Evolutionary conservation across 1,284 basidiomycete species (phyloP).

Genomic region (Apiotrichum porosum): DNA sequence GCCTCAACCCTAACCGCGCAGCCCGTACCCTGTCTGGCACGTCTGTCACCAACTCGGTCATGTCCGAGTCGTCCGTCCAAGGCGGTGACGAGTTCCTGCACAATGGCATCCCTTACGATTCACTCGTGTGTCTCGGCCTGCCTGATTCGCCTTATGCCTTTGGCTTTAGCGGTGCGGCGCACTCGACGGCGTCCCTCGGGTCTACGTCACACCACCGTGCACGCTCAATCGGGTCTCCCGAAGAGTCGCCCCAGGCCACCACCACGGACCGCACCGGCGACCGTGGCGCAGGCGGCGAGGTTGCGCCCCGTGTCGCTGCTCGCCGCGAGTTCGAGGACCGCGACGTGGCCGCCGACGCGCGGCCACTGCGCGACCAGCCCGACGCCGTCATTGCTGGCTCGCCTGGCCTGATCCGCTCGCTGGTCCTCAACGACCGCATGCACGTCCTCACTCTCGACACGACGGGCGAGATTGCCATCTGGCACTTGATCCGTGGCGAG

Average conservation of each 20-base stretch:
- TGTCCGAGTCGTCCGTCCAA: conserved; percentile 27
- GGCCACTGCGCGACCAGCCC: conserved; percentile 59
- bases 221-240: not conserved
- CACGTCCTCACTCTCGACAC: conserved; percentile 91
- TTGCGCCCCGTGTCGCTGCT: conserved; percentile 31
- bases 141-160: conserved; percentile 66
- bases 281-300: not conserved
- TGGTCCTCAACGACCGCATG: conserved; percentile 82
- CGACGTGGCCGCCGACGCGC: conserved; percentile 76
- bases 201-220: conserved; percentile 52
- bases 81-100: conserved; percentile 29
- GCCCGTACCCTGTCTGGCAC: conserved; percentile 21
- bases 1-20: conserved; percentile 7
- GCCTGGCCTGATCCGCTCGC: conserved; percentile 74
- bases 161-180: conserved; percentile 35
- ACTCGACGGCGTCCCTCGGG: conserved; percentile 72
- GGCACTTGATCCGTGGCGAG: conserved; percentile 77
- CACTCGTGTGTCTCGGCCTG: conserved; percentile 69
- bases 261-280: conserved; percentile 1
- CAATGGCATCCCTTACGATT: conserved; percentile 72
- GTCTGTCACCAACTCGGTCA: conserved; percentile 28
- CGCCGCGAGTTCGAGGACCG: conserved; percentile 65
- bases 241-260: conserved; percentile 17
- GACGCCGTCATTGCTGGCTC: conserved; percentile 72
- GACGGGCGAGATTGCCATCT: conserved; percentile 73